Conservation (phyloP, 2,329 filamentous ascomycete genomes). For the Colletotrichum incanum region DNA sequence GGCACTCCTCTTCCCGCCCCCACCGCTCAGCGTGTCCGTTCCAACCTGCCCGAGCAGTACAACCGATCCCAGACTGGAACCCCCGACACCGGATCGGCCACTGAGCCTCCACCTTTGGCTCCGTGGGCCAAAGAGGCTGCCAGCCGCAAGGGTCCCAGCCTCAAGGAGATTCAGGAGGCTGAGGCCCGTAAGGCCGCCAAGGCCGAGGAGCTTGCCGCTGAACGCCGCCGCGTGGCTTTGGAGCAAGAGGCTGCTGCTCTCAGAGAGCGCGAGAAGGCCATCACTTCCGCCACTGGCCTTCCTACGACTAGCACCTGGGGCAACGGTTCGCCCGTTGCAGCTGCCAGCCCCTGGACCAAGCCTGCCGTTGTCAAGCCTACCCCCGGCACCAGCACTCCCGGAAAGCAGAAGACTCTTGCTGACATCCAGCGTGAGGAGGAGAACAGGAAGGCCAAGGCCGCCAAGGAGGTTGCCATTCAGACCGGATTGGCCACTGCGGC, state of each 20-base stretch:
- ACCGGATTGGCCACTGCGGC: constrained; percentile 62
- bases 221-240: constrained; percentile 81
- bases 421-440: constrained; percentile 99
- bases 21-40: constrained; percentile 86
- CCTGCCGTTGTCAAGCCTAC: constrained; percentile 65
- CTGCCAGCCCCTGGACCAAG: constrained; percentile 77
- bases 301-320: constrained; percentile 94
- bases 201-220: constrained; percentile 84
- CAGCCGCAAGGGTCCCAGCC: constrained; percentile 85
- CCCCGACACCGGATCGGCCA: constrained; percentile 68
- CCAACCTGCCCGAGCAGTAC: constrained; percentile 85
- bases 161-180: constrained; percentile 97
- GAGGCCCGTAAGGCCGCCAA: constrained; percentile 95
- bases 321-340: constrained; percentile 79
- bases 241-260: constrained; percentile 82
- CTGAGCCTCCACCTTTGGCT: constrained; percentile 80
- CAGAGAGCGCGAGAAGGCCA: constrained; percentile 73
- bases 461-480: constrained; percentile 66
- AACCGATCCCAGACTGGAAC: constrained; percentile 84
- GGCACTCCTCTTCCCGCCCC: constrained; percentile 89
- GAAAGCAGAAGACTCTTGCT: constrained; percentile 88
- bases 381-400: constrained; percentile 45
- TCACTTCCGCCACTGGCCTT: constrained; percentile 78
- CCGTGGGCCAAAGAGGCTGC: constrained; percentile 95
- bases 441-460: constrained; percentile 84